phyloP scores from a whole-genome alignment of 2,329 filamentous ascomycete species.

The Blastomyces emzantsi region DNA sequence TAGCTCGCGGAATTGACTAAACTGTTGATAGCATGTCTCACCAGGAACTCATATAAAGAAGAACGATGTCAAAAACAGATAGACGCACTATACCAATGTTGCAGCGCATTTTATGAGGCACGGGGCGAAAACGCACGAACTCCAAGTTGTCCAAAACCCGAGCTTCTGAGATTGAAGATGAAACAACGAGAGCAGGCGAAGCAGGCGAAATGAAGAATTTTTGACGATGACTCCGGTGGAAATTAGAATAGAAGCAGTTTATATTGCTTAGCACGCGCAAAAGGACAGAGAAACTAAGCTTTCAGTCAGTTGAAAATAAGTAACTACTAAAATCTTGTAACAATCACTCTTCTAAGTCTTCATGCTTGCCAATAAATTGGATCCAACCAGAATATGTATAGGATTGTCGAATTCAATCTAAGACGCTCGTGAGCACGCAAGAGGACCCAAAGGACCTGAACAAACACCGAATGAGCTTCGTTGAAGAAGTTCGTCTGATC shows the following conservation, averaged over 20 bases:
- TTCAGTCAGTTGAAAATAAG: slow-evolving; percentile 11
- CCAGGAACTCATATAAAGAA: slow-evolving; percentile 77
- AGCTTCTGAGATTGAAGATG: slow-evolving; percentile 72
- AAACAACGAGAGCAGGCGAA: slow-evolving; percentile 52
- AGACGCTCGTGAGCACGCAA: slow-evolving; percentile 97
- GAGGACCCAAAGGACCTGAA: slow-evolving; percentile 76
- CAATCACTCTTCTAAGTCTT: slow-evolving; percentile 45
- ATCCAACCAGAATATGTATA: slow-evolving; percentile 56
- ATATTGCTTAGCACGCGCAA: background rate
- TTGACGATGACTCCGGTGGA: background rate
- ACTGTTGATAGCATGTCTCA: slow-evolving; percentile 62
- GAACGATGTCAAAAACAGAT: slow-evolving; percentile 69
- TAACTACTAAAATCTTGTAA: slow-evolving; percentile 28
- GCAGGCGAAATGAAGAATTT: background rate
- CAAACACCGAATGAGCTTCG: slow-evolving; percentile 64
- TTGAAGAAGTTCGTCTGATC: slow-evolving; percentile 54
- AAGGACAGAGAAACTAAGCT: slow-evolving; percentile 15
- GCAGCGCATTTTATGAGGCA: slow-evolving; percentile 73
- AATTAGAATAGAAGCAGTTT: background rate
- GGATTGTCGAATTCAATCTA: slow-evolving; percentile 67
- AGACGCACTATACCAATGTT: slow-evolving; percentile 87
- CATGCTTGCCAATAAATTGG: slow-evolving; percentile 40
- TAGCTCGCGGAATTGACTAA: background rate
- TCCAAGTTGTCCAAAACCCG: slow-evolving; percentile 76
- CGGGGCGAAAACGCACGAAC: slow-evolving; percentile 68